phyloP scores from a whole-genome alignment of 2,329 filamentous ascomycete species.

The Talaromyces verruculosus region DNA sequence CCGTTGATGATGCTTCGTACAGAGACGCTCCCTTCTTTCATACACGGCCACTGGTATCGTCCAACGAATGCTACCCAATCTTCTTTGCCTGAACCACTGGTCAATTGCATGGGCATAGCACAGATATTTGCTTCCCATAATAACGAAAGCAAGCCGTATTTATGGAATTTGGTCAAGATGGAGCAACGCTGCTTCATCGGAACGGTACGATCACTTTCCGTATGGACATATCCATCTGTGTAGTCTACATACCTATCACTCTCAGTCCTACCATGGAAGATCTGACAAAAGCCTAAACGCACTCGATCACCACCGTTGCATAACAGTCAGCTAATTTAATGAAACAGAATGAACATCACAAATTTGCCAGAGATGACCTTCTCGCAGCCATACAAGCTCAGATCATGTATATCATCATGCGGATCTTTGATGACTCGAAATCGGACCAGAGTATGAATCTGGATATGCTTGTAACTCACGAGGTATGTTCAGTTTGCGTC shows the following conservation, averaged over 20 bases:
- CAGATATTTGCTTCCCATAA: slow-evolving; percentile 14
- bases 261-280: too few relatives aligned
- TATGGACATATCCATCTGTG: too few relatives aligned
- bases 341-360: background rate
- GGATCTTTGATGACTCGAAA: slow-evolving; percentile 8
- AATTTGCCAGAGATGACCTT: background rate
- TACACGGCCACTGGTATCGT: slow-evolving; percentile 13
- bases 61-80: background rate
- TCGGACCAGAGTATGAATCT: slow-evolving; percentile 4
- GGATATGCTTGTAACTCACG: slow-evolving; percentile 2
- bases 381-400: slow-evolving; percentile 13
- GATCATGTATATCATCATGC: slow-evolving; percentile 16
- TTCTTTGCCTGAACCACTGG: slow-evolving; percentile 3
- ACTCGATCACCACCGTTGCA: too few relatives aligned
- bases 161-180: background rate
- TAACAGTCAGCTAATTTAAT: background rate
- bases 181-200: background rate
- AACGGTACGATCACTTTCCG: background rate
- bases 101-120: slow-evolving; percentile 13
- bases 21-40: slow-evolving; percentile 11
- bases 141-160: background rate
- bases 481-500: background rate
- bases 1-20: slow-evolving; percentile 14
- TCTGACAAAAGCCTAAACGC: too few relatives aligned
- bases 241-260: too few relatives aligned